Percentiles rank a stretch among this genome's conserved stretches.
phyloP scores from a whole-genome alignment of 176 grass and related monocot genomes.

The Alloteropsis semialata region DNA sequence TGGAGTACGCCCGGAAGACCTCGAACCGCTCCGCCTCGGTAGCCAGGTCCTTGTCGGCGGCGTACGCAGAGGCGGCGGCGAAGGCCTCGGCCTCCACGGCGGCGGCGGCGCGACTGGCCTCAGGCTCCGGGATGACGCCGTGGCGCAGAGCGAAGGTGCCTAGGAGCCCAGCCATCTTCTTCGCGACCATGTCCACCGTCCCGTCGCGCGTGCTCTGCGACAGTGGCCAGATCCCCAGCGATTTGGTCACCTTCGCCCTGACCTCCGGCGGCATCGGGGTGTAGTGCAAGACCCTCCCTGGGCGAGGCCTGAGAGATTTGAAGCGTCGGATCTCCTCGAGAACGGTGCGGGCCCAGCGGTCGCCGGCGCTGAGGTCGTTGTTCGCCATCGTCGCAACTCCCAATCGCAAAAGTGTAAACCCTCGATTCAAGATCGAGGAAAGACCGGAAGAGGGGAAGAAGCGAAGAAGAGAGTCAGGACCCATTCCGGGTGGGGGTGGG shows the following conservation, averaged over 20 bases:
- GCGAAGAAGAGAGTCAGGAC: too few species aligned
- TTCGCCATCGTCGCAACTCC: not conserved
- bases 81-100: not conserved
- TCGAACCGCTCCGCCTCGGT: not conserved
- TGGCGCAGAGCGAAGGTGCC: too few species aligned
- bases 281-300: not conserved
- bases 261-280: not conserved
- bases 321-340: not conserved
- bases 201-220: not conserved
- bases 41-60: not conserved
- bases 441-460: too few species aligned
- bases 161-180: too few species aligned
- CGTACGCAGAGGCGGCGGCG: not conserved
- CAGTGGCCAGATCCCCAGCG: not conserved
- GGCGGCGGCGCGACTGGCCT: not conserved
- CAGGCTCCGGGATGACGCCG: not conserved
- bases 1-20: not conserved
- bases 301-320: not conserved
- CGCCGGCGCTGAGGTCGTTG: not conserved
- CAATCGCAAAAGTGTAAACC: too few species aligned
- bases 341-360: not conserved
- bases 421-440: too few species aligned
- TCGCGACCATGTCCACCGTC: rapidly evolving
- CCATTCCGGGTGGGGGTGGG: too few species aligned
- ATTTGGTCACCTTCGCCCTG: not conserved